phyloP scores from a whole-genome alignment of 345 rosid genomes.

The Citrus trifoliata region DNA sequence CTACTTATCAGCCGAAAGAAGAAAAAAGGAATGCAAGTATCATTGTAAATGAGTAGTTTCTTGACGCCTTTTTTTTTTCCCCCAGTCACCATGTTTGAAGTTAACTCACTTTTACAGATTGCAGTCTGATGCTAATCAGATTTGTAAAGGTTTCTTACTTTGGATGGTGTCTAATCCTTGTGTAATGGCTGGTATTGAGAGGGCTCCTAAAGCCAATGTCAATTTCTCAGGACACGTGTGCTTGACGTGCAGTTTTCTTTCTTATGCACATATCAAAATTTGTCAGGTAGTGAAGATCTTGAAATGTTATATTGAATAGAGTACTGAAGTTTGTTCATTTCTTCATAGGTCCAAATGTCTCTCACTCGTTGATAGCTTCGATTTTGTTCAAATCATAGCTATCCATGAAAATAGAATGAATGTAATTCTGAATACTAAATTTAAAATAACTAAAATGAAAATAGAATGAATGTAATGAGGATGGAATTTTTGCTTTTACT shows the following conservation, averaged over 20 bases:
- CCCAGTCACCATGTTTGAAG: background rate
- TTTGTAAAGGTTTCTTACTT: background rate
- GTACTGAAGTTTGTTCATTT: background rate
- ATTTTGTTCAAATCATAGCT: background rate
- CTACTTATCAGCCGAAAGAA: background rate
- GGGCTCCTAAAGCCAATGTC: no score
- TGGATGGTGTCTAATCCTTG: background rate
- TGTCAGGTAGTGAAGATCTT: background rate
- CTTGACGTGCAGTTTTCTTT: background rate
- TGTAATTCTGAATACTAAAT: no score
- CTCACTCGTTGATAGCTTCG: background rate
- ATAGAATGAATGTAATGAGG: background rate
- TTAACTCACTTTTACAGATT: background rate
- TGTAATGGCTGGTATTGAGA: background rate
- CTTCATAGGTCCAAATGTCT: no score
- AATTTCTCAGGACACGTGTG: background rate
- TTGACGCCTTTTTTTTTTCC: background rate
- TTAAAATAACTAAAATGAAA: no score
- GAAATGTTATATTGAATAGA: background rate
- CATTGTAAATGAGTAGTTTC: slow-evolving; percentile 17
- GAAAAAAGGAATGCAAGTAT: background rate
- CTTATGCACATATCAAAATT: no score
- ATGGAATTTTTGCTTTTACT: background rate
- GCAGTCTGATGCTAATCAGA: background rate
- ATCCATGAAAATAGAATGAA: background rate